Conservation (phyloP, 2,329 filamentous ascomycete species). For the Coccinonectria pachysandricola region DNA sequence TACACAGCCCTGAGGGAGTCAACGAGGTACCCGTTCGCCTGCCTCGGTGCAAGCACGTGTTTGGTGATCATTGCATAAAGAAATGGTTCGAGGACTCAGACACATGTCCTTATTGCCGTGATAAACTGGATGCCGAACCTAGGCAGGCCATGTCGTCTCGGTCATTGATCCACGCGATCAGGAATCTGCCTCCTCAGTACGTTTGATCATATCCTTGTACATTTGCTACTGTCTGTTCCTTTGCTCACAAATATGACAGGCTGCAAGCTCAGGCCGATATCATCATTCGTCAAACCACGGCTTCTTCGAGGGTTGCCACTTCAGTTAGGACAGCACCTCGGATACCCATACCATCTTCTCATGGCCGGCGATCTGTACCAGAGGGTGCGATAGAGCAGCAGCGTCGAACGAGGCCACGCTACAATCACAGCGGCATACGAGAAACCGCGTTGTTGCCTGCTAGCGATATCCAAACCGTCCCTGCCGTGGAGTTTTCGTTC, state of each 20-base stretch:
- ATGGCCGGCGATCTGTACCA: constrained; percentile 19
- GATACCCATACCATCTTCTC: constrained; percentile 5
- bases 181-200: too few relatives aligned
- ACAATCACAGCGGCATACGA: constrained; percentile 8
- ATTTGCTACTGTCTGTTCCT: neutral
- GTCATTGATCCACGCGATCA: constrained; percentile 23
- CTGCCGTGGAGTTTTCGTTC: too few relatives aligned
- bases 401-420: constrained; percentile 20
- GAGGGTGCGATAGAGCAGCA: constrained; percentile 18
- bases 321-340: constrained; percentile 2
- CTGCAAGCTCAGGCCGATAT: constrained; percentile 11
- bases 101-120: constrained; percentile 54
- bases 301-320: constrained; percentile 2
- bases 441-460: constrained; percentile 3
- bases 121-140: constrained; percentile 45
- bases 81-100: constrained; percentile 55
- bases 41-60: constrained; percentile 53
- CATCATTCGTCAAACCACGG: constrained; percentile 9
- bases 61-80: constrained; percentile 54
- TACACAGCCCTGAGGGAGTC: constrained; percentile 45
- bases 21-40: constrained; percentile 46
- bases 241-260: constrained; percentile 9
- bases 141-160: constrained; percentile 14
- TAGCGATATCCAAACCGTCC: too few relatives aligned
- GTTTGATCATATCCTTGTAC: too few relatives aligned